Conservation (phyloP, 306 rosid genomes). For the Macrotyloma uniflorum region DNA sequence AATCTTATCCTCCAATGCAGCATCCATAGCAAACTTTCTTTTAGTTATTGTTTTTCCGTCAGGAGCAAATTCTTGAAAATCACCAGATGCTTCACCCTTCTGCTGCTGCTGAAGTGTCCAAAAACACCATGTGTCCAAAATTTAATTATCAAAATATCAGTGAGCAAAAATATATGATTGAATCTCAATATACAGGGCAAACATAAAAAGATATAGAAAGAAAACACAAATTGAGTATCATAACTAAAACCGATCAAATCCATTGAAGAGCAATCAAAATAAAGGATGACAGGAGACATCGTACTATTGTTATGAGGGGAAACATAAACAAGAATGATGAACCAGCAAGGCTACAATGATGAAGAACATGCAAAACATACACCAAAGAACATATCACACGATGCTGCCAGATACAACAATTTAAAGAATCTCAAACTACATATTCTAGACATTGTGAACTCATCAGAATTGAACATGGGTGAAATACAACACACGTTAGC, state of each 20-base stretch:
- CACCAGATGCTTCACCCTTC: slow-evolving; percentile 68
- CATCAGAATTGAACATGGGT: slow-evolving; percentile 10
- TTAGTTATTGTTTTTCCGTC: slow-evolving; percentile 67
- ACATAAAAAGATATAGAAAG: slow-evolving; percentile 14
- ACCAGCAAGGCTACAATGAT: slow-evolving; percentile 28
- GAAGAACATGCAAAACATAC: slow-evolving; percentile 25
- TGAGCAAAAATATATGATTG: background rate
- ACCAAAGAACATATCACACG: slow-evolving; percentile 6
- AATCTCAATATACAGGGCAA: slow-evolving; percentile 26
- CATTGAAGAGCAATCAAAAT: slow-evolving; percentile 15
- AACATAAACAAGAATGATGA: slow-evolving; percentile 25
- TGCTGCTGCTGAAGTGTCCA: slow-evolving; percentile 66
- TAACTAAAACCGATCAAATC: slow-evolving; percentile 28
- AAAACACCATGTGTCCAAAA: slow-evolving; percentile 39
- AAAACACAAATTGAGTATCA: slow-evolving; percentile 15
- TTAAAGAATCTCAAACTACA: background rate
- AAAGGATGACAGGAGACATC: background rate
- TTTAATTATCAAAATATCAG: slow-evolving; percentile 29
- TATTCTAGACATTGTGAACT: slow-evolving; percentile 9
- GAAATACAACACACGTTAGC: slow-evolving; percentile 16
- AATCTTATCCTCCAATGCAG: slow-evolving; percentile 89
- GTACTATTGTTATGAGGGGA: slow-evolving; percentile 17
- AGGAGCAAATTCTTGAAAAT: slow-evolving; percentile 63
- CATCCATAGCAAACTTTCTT: slow-evolving; percentile 73
- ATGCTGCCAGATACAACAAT: slow-evolving; percentile 12